These are phyloP conservation scores for Colletotrichum sidae DNA, from an alignment of 2,329 filamentous ascomycete species.

Conservation along the genomic window DNA sequence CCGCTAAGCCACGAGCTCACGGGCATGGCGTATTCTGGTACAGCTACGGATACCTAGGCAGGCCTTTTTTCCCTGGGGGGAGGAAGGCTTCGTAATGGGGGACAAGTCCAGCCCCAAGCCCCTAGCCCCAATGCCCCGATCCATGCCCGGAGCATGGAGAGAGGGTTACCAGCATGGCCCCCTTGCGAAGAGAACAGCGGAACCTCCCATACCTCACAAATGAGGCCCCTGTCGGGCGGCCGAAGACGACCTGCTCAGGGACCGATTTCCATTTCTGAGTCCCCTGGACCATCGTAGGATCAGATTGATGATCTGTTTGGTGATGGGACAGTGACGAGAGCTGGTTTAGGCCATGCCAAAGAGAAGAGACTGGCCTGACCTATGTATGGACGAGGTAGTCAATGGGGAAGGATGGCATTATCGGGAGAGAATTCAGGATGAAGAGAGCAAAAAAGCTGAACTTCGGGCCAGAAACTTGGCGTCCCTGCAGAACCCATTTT, in stretches of 20 bases:
- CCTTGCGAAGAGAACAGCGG: conserved; percentile 23
- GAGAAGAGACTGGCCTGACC: too few relatives aligned
- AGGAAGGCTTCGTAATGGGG: background rate
- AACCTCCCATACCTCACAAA: conserved; percentile 15
- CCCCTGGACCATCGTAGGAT: conserved; percentile 25
- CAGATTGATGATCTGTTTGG: background rate
- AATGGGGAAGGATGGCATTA: conserved; percentile 1
- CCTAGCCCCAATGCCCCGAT: background rate
- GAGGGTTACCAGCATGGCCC: conserved; percentile 11
- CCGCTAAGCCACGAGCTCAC: too few relatives aligned
- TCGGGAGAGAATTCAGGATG: background rate
- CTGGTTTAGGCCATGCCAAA: too few relatives aligned
- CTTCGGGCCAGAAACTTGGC: conserved; percentile 15
- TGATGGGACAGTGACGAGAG: too few relatives aligned
- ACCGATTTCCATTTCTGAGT: conserved; percentile 14
- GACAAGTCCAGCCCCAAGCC: conserved; percentile 4
- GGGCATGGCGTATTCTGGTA: background rate
- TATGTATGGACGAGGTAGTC: background rate
- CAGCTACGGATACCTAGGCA: background rate
- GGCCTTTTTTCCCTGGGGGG: too few relatives aligned
- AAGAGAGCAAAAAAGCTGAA: conserved; percentile 9
- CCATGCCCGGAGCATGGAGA: conserved; percentile 5
- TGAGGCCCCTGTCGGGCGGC: conserved; percentile 22
- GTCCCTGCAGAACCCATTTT: conserved; percentile 26
- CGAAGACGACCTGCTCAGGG: conserved; percentile 15